These are phyloP conservation scores for Eimeria acervulina DNA, from an alignment of 169 alveolate genomes.

Conservation along the genomic window DNA sequence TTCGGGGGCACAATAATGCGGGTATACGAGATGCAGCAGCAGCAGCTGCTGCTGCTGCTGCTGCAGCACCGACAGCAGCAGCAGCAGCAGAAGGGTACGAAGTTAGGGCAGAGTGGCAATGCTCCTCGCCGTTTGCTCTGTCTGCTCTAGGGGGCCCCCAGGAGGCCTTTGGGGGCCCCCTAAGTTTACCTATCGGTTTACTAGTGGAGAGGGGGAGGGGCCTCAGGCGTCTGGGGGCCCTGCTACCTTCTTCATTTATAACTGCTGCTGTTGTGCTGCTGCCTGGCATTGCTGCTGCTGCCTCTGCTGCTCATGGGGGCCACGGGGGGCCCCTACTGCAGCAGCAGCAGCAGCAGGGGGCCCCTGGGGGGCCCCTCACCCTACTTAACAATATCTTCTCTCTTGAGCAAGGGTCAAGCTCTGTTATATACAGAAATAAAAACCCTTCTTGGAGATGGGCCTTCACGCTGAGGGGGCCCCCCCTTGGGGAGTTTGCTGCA, in stretches of 20 bases:
- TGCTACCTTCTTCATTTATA: constrained; percentile 18
- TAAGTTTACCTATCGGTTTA: background rate
- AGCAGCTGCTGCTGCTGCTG: background rate
- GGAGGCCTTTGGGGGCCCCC: background rate
- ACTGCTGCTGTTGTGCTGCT: constrained; percentile 31
- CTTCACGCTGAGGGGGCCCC: constrained; percentile 29
- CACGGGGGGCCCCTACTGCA: background rate
- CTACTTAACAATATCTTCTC: background rate
- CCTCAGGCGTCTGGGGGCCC: constrained; percentile 51
- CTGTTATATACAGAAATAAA: background rate
- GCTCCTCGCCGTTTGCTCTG: background rate
- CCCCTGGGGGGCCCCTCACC: background rate
- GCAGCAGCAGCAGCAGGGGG: constrained; percentile 23
- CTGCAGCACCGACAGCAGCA: background rate
- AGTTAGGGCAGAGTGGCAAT: background rate
- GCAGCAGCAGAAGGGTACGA: background rate
- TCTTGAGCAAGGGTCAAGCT: constrained; percentile 8
- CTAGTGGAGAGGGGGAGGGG: background rate
- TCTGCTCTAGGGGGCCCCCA: background rate
- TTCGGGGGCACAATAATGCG: background rate
- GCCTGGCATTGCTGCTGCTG: constrained; percentile 14
- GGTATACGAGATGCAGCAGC: constrained; percentile 7
- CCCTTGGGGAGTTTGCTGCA: background rate
- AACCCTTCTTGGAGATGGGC: constrained; percentile 9
- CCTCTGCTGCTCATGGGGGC: background rate